phyloP scores from a whole-genome alignment of 129 eudicot genomes.

The Artemisia annua region DNA sequence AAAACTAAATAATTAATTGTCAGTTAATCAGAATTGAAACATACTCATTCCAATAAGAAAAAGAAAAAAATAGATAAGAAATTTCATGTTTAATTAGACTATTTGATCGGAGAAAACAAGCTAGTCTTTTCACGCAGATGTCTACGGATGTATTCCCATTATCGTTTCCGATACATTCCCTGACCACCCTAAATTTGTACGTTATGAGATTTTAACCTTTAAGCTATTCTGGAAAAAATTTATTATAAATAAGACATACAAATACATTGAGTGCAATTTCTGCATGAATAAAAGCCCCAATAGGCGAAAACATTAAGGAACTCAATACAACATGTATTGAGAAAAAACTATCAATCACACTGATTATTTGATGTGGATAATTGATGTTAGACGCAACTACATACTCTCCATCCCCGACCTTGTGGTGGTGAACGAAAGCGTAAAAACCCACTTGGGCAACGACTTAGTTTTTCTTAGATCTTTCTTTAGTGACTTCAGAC shows the following conservation, averaged over 20 bases:
- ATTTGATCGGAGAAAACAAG: too few relatives aligned
- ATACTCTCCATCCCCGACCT: constrained; percentile 42
- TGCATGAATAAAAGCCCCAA: constrained; percentile 11
- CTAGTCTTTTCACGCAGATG: too few relatives aligned
- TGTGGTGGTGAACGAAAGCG: constrained; percentile 59
- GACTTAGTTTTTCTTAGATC: constrained; percentile 51
- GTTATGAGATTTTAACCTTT: too few relatives aligned
- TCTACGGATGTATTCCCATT: too few relatives aligned
- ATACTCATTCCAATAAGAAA: too few relatives aligned
- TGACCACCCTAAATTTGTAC: too few relatives aligned
- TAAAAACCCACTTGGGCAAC: constrained; percentile 88
- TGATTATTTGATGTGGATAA: neutral
- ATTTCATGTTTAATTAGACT: too few relatives aligned
- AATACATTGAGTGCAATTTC: constrained; percentile 7
- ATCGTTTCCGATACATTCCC: too few relatives aligned
- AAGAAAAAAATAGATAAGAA: too few relatives aligned
- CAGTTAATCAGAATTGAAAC: too few relatives aligned
- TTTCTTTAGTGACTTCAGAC: constrained; percentile 22
- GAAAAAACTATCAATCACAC: constrained; percentile 17
- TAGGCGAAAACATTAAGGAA: constrained; percentile 4
- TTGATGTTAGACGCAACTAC: constrained; percentile 7
- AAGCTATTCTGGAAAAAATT: too few relatives aligned
- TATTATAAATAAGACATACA: neutral
- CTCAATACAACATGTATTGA: constrained; percentile 33
- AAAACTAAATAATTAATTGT: too few relatives aligned